phyloP scores from a whole-genome alignment of 768 basidiomycete genomes.

The Xanthoconium purpureum region DNA sequence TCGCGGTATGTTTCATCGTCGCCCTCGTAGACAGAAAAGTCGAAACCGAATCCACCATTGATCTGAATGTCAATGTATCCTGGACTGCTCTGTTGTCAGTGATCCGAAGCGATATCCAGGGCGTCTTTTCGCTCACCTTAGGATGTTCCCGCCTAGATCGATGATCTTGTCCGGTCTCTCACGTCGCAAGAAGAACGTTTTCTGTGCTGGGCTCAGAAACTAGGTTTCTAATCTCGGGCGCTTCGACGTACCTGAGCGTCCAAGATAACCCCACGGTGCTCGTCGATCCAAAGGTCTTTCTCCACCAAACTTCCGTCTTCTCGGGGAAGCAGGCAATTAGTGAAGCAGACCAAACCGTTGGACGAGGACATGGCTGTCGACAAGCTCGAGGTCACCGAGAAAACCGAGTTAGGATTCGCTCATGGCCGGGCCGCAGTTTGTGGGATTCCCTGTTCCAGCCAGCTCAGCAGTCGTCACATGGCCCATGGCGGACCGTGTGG shows the following conservation, averaged over 20 bases:
- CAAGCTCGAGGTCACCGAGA: constrained; percentile 4
- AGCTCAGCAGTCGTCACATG: constrained; percentile 14
- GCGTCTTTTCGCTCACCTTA: constrained; percentile 46
- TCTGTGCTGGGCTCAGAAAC: constrained; percentile 36
- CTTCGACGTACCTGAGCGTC: constrained; percentile 59
- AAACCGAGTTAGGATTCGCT: neutral
- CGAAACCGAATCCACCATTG: constrained; percentile 86
- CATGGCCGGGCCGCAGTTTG: neutral
- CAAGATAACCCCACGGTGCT: constrained; percentile 66
- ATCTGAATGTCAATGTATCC: constrained; percentile 87
- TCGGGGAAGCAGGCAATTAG: constrained; percentile 76
- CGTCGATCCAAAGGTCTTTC: constrained; percentile 82
- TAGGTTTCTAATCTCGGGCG: neutral
- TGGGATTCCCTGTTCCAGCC: neutral
- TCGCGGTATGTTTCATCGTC: constrained; percentile 63
- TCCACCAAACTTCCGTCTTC: constrained; percentile 76
- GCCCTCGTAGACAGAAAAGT: constrained; percentile 79
- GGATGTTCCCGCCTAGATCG: constrained; percentile 72
- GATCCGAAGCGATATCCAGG: neutral
- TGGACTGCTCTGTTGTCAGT: constrained; percentile 47
- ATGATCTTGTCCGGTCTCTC: constrained; percentile 62
- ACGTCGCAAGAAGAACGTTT: constrained; percentile 61
- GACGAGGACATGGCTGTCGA: constrained; percentile 20
- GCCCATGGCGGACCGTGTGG: neutral
- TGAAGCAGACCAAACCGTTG: constrained; percentile 80